Percentiles rank a stretch among this genome's conserved stretches.
Evolutionary conservation across 2,329 filamentous ascomycete species (phyloP).

Genomic region (Albophoma yamanashiensis): DNA sequence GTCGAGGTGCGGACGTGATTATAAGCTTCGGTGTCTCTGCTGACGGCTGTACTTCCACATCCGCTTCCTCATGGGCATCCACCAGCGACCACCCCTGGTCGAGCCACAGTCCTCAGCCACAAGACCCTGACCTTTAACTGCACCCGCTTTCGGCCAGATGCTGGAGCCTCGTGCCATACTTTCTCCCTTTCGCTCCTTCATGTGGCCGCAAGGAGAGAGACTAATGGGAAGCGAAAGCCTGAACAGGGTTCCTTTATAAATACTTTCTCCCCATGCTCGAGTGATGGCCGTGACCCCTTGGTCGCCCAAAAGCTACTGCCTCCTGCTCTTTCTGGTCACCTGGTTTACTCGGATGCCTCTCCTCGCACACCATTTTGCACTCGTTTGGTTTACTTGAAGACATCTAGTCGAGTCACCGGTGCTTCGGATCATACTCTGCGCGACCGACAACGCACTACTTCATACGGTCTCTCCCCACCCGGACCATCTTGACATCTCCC

Average conservation of each 20-base stretch:
- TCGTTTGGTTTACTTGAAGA: not conserved
- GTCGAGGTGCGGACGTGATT: not conserved
- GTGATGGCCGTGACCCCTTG: conserved; percentile 3
- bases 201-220: conserved; percentile 1
- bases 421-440: not conserved
- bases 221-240: not conserved
- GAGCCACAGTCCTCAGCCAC: conserved; percentile 3
- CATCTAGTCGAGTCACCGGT: not conserved
- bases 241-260: not conserved
- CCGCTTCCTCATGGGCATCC: not conserved
- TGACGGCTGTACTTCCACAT: not conserved
- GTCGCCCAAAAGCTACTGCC: not conserved
- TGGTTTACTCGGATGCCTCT: conserved; percentile 2
- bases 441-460: not conserved
- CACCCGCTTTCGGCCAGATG: conserved; percentile 4
- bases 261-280: not conserved
- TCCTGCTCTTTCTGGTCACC: conserved; percentile 1
- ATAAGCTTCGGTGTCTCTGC: not conserved
- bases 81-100: not conserved
- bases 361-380: not conserved
- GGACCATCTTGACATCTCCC: not conserved
- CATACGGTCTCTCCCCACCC: not conserved
- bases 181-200: conserved; percentile 1
- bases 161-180: conserved; percentile 4
- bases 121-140: not conserved